These are phyloP conservation scores for Gnaphalium uliginosum DNA, from an alignment of 129 eudicot genomes.

Conservation along the genomic window DNA sequence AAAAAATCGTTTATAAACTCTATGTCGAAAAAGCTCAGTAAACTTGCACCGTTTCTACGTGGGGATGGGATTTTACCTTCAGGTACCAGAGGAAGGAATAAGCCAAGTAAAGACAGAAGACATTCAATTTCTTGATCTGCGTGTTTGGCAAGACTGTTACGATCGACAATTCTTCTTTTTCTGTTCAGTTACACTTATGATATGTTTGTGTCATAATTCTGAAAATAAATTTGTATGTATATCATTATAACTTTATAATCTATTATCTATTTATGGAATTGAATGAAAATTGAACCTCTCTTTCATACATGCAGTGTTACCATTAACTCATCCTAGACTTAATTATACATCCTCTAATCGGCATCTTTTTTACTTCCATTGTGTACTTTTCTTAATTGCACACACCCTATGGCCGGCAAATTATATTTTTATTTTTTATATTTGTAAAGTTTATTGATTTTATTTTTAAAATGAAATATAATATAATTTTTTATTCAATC, in stretches of 20 bases:
- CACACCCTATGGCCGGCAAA: no score
- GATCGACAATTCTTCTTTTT: background rate
- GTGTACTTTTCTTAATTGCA: no score
- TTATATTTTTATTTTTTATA: no score
- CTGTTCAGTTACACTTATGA: background rate
- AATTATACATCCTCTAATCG: no score
- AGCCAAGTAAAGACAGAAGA: slow-evolving; percentile 67
- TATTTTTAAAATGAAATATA: no score
- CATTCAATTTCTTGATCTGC: slow-evolving; percentile 69
- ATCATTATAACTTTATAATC: slow-evolving; percentile 2
- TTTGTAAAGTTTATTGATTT: no score
- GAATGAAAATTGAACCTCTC: background rate
- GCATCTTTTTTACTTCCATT: no score
- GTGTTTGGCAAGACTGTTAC: background rate
- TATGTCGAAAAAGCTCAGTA: slow-evolving; percentile 69
- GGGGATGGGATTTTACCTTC: slow-evolving; percentile 53
- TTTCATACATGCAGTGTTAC: background rate
- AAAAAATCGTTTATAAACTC: slow-evolving; percentile 72
- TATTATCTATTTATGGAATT: background rate
- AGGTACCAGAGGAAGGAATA: slow-evolving; percentile 42
- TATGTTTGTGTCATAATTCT: slow-evolving; percentile 15
- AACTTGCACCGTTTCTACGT: slow-evolving; percentile 41
- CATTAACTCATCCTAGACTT: background rate
- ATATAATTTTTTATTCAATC: no score
- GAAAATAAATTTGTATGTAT: slow-evolving; percentile 15